Percentiles rank a stretch among this genome's conserved stretches.
These are phyloP conservation scores for Coemansia sp. DNA, from an alignment of 192 early-diverging fungal species.

Conservation along the genomic window DNA sequence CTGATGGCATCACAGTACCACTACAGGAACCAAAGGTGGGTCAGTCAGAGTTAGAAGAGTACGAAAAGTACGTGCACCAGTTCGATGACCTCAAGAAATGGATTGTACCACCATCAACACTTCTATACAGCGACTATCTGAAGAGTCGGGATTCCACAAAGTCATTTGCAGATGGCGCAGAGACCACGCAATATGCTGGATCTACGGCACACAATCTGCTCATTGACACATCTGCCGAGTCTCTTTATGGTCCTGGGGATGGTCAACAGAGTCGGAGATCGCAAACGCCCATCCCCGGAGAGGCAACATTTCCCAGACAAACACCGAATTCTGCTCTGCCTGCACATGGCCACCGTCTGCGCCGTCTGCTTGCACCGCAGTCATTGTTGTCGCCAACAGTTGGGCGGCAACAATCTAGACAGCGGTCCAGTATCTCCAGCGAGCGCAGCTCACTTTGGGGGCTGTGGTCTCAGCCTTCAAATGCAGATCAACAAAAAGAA, in stretches of 20 bases:
- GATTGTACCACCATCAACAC: constrained; percentile 41
- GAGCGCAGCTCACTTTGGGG: constrained; percentile 39
- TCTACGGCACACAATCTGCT: background rate
- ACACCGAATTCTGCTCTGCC: constrained; percentile 17
- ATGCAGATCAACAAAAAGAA: background rate
- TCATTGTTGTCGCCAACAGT: constrained; percentile 12
- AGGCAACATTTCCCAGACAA: background rate
- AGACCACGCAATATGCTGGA: background rate
- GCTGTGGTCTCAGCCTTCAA: constrained; percentile 14
- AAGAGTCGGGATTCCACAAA: background rate
- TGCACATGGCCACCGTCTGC: constrained; percentile 7
- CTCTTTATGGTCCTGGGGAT: background rate
- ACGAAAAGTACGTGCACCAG: constrained; percentile 59
- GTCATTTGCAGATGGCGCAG: background rate
- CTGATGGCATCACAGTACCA: constrained; percentile 49
- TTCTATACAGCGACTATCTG: constrained; percentile 41
- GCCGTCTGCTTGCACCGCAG: constrained; percentile 18
- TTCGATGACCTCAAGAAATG: constrained; percentile 46
- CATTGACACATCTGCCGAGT: constrained; percentile 10
- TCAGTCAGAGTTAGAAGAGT: constrained; percentile 58
- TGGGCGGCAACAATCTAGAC: constrained; percentile 9
- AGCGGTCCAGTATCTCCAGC: constrained; percentile 22
- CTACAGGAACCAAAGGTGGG: constrained; percentile 60
- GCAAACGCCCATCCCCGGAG: constrained; percentile 27
- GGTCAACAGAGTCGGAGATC: constrained; percentile 7